Evolutionary conservation across 768 basidiomycete species (phyloP).

Genomic region (Russula vinacea): DNA sequence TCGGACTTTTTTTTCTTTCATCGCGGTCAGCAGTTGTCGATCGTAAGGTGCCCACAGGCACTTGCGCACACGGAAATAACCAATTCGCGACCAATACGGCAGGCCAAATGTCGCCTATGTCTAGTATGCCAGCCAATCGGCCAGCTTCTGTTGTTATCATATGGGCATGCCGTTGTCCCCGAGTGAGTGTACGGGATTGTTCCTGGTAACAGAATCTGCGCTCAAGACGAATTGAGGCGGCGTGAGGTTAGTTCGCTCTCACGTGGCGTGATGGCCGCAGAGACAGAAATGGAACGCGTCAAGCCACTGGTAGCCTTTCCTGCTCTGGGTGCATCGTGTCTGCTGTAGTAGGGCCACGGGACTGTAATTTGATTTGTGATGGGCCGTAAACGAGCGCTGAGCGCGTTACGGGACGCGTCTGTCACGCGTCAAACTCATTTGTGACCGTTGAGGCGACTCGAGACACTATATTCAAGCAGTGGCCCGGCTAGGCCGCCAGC

Average conservation of each 20-base stretch:
- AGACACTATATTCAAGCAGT: slow-evolving; percentile 8
- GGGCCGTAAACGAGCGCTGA: neutral
- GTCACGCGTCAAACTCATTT: slow-evolving; percentile 26
- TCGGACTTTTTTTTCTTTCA: slow-evolving; percentile 1
- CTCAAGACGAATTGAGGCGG: slow-evolving; percentile 9
- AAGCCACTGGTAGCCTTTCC: slow-evolving; percentile 5
- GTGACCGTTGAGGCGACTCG: slow-evolving; percentile 25
- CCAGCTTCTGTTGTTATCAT: neutral
- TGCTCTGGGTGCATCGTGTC: neutral
- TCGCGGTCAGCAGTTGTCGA: slow-evolving; percentile 1
- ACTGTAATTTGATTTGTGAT: neutral
- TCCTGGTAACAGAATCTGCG: slow-evolving; percentile 20
- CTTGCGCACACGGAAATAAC: slow-evolving; percentile 3
- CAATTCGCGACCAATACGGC: slow-evolving; percentile 9
- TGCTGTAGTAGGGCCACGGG: slow-evolving; percentile 1
- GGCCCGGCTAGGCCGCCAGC: slow-evolving; percentile 17
- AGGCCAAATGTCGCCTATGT: neutral
- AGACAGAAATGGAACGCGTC: slow-evolving; percentile 14
- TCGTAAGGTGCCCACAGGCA: neutral
- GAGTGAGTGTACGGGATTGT: neutral
- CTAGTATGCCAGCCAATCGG: slow-evolving; percentile 8
- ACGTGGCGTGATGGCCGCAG: slow-evolving; percentile 16
- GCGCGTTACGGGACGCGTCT: slow-evolving; percentile 21
- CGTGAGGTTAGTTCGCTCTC: neutral
- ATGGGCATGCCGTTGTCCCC: neutral